Evolutionary conservation across 305 asterid species (phyloP).

Genomic region (Fraxinus latifolia): DNA sequence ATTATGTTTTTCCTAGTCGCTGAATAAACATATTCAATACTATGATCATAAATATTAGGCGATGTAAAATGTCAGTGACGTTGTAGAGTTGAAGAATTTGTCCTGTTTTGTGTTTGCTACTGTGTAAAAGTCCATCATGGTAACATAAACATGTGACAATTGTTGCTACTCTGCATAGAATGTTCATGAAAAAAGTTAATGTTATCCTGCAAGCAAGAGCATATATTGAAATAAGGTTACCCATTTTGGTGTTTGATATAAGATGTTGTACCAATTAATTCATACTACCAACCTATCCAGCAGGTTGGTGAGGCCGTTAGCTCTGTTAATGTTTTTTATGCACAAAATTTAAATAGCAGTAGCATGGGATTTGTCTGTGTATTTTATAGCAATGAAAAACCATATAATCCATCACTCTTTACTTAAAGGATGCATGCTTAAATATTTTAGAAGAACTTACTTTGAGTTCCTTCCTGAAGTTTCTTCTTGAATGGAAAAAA

Average conservation of each 20-base stretch:
- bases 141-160: no score
- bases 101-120: no score
- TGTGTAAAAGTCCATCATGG: no score
- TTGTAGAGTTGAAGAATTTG: no score
- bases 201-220: no score
- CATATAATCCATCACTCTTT: background rate
- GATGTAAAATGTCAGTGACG: no score
- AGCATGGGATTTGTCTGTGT: slow-evolving; percentile 3
- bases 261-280: background rate
- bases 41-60: no score
- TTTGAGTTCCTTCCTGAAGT: background rate
- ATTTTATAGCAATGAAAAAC: background rate
- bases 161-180: no score
- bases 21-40: no score
- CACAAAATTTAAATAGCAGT: background rate
- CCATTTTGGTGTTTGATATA: background rate
- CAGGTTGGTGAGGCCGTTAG: background rate
- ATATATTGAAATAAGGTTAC: background rate
- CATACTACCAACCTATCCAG: background rate
- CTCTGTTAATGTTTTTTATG: background rate
- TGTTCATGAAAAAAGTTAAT: no score
- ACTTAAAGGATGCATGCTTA: background rate
- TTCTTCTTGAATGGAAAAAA: background rate
- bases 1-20: no score
- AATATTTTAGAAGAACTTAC: background rate